Base-by-base conservation (phyloP, 192 early-diverging fungal species). In the Phlyctochytrium planicorne region DNA sequence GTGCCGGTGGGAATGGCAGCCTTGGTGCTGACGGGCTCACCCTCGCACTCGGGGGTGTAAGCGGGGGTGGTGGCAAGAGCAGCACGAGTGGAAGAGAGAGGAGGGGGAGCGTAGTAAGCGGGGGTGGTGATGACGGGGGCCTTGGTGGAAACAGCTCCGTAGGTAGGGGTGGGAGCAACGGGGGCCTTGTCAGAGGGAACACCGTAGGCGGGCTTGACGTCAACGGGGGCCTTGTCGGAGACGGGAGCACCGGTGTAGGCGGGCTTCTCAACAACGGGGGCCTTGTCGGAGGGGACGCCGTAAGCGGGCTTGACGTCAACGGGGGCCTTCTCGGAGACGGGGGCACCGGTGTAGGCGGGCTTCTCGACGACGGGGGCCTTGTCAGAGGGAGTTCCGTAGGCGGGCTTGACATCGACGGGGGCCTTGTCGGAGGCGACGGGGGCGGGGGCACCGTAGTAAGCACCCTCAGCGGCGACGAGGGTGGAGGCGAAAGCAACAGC, bases 21-120 rank as follows among this genome's bases (percentile, higher is more conserved):
- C 40, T 50, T 50, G 40, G 40, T 50, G 40, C 40, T 50, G 12
- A n/a, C n/a, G 40, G 40, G 40, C 40, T 50, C 40, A 50, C 40
- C 40, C 40, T 50, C 40, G 40, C 40, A 50, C 40, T 50, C 40
- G 40, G 40, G 40, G 12, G 10, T n/a, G 40, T 50, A 50, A 10
- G 10, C n/a, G 12, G 40, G 40, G 12, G 40, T 50, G 40, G 40
- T 14, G 40, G 40, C 12, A n/a, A 50, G 40, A 10, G 12, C n/a
- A 14, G 40, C 12, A 50, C 40, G 40, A 50, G 40, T 50, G 10
- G 40, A 50, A 10, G 40, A 50, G 40, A n/a, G 12, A 50, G 12
- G 40, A n/a, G 40, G 10, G 40, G 40, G 10, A n/a, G 40, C 40
- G 40, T n/a, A 14, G 12, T 50, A 14, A n/a, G 40, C 40, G 40